These are phyloP conservation scores for Filobasidium uniguttulatum DNA, from an alignment of 1,284 basidiomycete species.

Conservation along the genomic window DNA sequence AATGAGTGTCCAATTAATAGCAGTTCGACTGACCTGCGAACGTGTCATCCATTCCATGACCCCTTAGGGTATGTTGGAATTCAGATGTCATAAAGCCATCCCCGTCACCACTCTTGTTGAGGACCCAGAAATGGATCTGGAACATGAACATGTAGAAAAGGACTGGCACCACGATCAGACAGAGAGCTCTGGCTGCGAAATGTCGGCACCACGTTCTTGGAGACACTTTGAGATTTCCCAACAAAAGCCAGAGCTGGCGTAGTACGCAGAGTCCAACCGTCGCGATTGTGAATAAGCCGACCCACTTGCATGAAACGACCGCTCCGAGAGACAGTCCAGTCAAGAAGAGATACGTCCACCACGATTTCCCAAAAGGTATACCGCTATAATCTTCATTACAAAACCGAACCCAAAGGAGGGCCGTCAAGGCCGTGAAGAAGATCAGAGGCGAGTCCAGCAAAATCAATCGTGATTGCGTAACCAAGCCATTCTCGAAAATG, in stretches of 20 bases:
- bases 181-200: slow-evolving; percentile 75
- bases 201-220: slow-evolving; percentile 64
- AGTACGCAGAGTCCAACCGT: slow-evolving; percentile 78
- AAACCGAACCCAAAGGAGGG: slow-evolving; percentile 79
- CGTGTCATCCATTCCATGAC: slow-evolving; percentile 81
- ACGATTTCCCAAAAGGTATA: slow-evolving; percentile 59
- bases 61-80: slow-evolving; percentile 92
- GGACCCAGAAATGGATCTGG: slow-evolving; percentile 78
- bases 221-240: slow-evolving; percentile 73
- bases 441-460: slow-evolving; percentile 93
- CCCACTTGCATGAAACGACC: slow-evolving; percentile 93
- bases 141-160: slow-evolving; percentile 94
- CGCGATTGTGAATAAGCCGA: slow-evolving; percentile 96
- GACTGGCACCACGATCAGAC: slow-evolving; percentile 71
- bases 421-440: slow-evolving; percentile 88
- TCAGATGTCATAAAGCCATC: slow-evolving; percentile 99
- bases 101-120: slow-evolving; percentile 82
- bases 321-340: slow-evolving; percentile 82
- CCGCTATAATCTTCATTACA: slow-evolving; percentile 63
- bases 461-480: slow-evolving; percentile 92
- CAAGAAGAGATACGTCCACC: slow-evolving; percentile 89
- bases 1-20: background rate
- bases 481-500: slow-evolving; percentile 89
- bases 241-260: slow-evolving; percentile 73
- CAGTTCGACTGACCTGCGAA: slow-evolving; percentile 51